phyloP scores from a whole-genome alignment of 2,329 filamentous ascomycete species.

The Hansfordia pulvinata region DNA sequence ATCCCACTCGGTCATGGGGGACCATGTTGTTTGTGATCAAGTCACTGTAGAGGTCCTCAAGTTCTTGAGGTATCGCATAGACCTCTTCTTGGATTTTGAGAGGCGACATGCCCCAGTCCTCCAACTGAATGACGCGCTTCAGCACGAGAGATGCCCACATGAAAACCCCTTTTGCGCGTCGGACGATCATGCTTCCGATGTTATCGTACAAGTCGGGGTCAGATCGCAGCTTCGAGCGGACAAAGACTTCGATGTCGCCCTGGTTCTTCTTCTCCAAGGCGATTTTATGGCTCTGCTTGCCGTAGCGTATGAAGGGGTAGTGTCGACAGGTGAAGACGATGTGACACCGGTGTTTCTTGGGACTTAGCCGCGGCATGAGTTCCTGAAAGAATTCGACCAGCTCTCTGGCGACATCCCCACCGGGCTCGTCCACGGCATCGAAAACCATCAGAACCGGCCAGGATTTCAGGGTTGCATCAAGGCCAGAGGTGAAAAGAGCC shows the following conservation, averaged over 20 bases:
- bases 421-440: constrained; percentile 21
- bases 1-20: no score
- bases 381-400: constrained; percentile 17
- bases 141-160: constrained; percentile 21
- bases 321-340: constrained; percentile 20
- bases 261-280: constrained; percentile 18
- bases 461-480: neutral
- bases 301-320: constrained; percentile 17
- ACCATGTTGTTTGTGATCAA: constrained; percentile 10
- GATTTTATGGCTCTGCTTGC: no score
- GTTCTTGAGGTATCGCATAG: constrained; percentile 7
- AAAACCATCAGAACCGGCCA: constrained; percentile 8
- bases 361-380: no score
- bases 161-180: constrained; percentile 18
- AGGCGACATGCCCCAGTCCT: constrained; percentile 2
- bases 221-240: constrained; percentile 13
- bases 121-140: constrained; percentile 5
- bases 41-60: constrained; percentile 12
- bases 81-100: constrained; percentile 11
- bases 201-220: neutral
- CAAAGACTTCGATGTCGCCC: constrained; percentile 13
- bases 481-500: neutral
- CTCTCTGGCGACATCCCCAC: constrained; percentile 13
- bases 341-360: no score
- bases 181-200: constrained; percentile 8